phyloP scores from a whole-genome alignment of 805 yeast genomes.

The Candida morakotiae region DNA sequence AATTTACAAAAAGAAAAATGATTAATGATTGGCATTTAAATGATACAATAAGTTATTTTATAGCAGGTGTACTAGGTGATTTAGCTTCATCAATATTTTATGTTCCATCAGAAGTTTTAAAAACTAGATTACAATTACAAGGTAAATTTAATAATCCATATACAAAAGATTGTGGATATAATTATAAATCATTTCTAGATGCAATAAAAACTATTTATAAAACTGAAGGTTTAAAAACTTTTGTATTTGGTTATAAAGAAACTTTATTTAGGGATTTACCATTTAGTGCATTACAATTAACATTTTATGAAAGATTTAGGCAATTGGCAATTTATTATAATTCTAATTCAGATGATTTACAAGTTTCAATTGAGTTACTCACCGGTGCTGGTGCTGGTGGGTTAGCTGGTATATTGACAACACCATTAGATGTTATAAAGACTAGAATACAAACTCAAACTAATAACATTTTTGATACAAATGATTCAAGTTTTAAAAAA shows the following conservation, averaged over 20 bases:
- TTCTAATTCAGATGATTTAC: slow-evolving; percentile 37
- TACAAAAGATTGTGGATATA: slow-evolving; percentile 75
- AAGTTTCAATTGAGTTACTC: slow-evolving; percentile 58
- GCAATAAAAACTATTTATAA: slow-evolving; percentile 63
- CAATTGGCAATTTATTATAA: slow-evolving; percentile 48
- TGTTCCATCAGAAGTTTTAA: slow-evolving; percentile 93
- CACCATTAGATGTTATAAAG: slow-evolving; percentile 89
- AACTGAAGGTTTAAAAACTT: slow-evolving; percentile 70
- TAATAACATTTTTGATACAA: slow-evolving; percentile 9
- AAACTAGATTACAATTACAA: slow-evolving; percentile 89
- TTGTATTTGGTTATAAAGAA: slow-evolving; percentile 91
- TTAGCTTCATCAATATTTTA: slow-evolving; percentile 82
- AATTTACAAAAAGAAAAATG: slow-evolving; percentile 66
- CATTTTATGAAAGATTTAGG: slow-evolving; percentile 86
- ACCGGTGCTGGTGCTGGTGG: slow-evolving; percentile 98
- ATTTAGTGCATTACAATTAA: slow-evolving; percentile 92
- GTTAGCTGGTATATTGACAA: slow-evolving; percentile 80
- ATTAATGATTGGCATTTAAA: slow-evolving; percentile 61
- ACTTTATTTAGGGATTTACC: slow-evolving; percentile 91
- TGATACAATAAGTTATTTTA: slow-evolving; percentile 74
- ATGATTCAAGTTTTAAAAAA: not conserved
- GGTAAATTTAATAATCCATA: slow-evolving; percentile 78
- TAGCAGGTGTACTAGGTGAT: slow-evolving; percentile 93
- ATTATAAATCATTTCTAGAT: slow-evolving; percentile 69
- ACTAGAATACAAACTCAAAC: slow-evolving; percentile 90